A percentile compares a stretch with the other conserved stretches of the same genome.
phyloP scores from a whole-genome alignment of 2,329 filamentous ascomycete genomes.

The Aspergillus uvarum region DNA sequence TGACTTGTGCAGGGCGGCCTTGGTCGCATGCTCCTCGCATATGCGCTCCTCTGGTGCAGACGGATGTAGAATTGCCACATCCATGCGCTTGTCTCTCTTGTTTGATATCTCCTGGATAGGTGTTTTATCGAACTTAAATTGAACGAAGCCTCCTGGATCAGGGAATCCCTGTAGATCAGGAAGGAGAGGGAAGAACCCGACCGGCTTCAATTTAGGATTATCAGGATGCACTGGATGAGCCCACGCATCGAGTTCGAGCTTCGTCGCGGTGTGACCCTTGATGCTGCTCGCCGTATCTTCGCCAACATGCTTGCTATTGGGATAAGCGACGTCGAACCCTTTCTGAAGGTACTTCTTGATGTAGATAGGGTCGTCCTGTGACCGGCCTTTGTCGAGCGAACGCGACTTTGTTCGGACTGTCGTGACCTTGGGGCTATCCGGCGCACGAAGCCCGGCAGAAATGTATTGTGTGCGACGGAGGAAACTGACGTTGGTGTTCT shows the following conservation, averaged over 20 bases:
- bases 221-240: conserved; percentile 59
- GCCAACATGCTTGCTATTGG: conserved; percentile 58
- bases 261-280: conserved; percentile 53
- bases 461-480: conserved; percentile 96
- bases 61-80: conserved; percentile 59
- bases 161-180: conserved; percentile 62
- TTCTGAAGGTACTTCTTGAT: conserved; percentile 62
- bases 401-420: conserved; percentile 28
- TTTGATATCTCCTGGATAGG: conserved; percentile 51
- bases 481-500: conserved; percentile 82
- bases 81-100: conserved; percentile 59
- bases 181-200: conserved; percentile 61
- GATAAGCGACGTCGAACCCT: conserved; percentile 65
- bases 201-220: conserved; percentile 56
- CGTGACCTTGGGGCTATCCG: conserved; percentile 32
- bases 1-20: conserved; percentile 48
- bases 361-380: conserved; percentile 58
- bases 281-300: conserved; percentile 55
- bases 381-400: conserved; percentile 34
- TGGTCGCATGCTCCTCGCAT: conserved; percentile 49
- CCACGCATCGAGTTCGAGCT: conserved; percentile 60
- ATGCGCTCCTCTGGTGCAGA: conserved; percentile 50
- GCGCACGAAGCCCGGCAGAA: conserved; percentile 39
- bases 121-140: conserved; percentile 63
- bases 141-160: conserved; percentile 58